Evolutionary conservation across 352 stramenopile genomes (phyloP).

Genomic region (Globisporangium cylindrosporum): DNA sequence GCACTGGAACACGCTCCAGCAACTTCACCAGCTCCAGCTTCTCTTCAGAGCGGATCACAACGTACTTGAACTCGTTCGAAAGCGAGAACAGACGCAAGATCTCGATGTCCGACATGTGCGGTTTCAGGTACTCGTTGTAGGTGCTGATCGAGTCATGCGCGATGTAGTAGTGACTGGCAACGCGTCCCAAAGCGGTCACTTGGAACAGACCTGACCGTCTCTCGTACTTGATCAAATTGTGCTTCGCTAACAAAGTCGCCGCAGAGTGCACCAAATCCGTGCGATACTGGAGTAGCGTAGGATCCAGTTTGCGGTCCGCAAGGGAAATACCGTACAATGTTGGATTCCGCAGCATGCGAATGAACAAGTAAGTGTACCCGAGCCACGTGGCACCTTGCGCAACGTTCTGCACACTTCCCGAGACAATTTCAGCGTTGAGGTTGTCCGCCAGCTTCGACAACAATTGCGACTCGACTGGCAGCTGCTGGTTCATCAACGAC

Average conservation of each 20-base stretch:
- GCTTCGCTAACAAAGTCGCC: conserved; percentile 94
- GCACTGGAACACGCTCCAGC: conserved; percentile 96
- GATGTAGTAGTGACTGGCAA: conserved; percentile 99
- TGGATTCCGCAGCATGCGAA: conserved; percentile 98
- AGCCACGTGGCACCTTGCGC: conserved; percentile 97
- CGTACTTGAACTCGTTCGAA: conserved; percentile 98
- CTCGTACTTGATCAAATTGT: conserved; percentile 98
- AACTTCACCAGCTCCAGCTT: conserved; percentile 98
- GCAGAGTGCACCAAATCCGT: conserved; percentile 97
- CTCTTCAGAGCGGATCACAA: conserved; percentile 98
- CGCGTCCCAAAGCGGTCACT: conserved; percentile 95
- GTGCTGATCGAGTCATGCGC: conserved; percentile 97
- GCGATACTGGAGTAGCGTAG: conserved; percentile 92
- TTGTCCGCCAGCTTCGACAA: conserved; percentile 96
- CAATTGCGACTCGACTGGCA: conserved; percentile 99
- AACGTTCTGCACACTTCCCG: conserved; percentile 95
- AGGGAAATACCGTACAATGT: conserved; percentile 94
- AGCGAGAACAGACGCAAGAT: conserved; percentile 98
- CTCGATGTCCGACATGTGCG: conserved; percentile 99
- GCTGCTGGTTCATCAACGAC: conserved; percentile 99
- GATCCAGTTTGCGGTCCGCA: conserved; percentile 88
- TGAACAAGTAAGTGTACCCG: conserved; percentile 99
- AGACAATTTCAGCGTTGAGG: conserved; percentile 98
- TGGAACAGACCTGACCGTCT: conserved; percentile 93
- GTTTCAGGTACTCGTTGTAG: conserved; percentile 98